phyloP scores from a whole-genome alignment of 2,329 filamentous ascomycete genomes.

The Fusarium sp. region DNA sequence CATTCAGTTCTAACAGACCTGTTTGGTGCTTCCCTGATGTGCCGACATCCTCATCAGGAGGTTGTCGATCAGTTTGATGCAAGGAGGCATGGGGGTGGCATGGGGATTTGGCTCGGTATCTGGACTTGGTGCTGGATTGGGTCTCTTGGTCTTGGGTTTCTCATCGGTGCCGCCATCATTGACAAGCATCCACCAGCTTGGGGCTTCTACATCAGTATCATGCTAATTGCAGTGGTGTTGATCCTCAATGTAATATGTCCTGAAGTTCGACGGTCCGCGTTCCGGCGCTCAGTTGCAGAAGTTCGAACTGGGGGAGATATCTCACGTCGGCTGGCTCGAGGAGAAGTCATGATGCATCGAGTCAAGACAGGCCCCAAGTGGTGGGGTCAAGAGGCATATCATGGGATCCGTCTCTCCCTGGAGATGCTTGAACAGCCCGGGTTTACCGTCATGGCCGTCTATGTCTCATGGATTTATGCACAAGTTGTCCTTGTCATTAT shows the following conservation, averaged over 20 bases:
- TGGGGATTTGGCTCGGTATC: slow-evolving; percentile 81
- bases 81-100: slow-evolving; percentile 78
- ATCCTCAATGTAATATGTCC: slow-evolving; percentile 77
- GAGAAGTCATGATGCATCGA: slow-evolving; percentile 82
- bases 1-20: slow-evolving; percentile 77
- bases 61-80: slow-evolving; percentile 74
- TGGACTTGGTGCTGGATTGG: slow-evolving; percentile 84
- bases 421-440: slow-evolving; percentile 81
- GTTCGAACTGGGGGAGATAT: slow-evolving; percentile 65
- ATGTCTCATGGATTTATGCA: slow-evolving; percentile 81
- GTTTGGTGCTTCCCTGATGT: slow-evolving; percentile 81
- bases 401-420: slow-evolving; percentile 72
- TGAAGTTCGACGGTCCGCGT: slow-evolving; percentile 76
- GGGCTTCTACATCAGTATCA: slow-evolving; percentile 80
- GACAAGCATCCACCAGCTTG: slow-evolving; percentile 71
- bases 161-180: slow-evolving; percentile 77
- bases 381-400: slow-evolving; percentile 81
- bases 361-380: slow-evolving; percentile 76
- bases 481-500: slow-evolving; percentile 79
- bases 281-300: slow-evolving; percentile 74
- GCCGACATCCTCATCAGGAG: slow-evolving; percentile 77
- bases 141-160: slow-evolving; percentile 76
- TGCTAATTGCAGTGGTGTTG: slow-evolving; percentile 72
- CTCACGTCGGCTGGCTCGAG: slow-evolving; percentile 71
- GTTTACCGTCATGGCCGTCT: slow-evolving; percentile 77